These are phyloP conservation scores for Alternaria solani DNA, from an alignment of 2,329 filamentous ascomycete species.

Conservation along the genomic window DNA sequence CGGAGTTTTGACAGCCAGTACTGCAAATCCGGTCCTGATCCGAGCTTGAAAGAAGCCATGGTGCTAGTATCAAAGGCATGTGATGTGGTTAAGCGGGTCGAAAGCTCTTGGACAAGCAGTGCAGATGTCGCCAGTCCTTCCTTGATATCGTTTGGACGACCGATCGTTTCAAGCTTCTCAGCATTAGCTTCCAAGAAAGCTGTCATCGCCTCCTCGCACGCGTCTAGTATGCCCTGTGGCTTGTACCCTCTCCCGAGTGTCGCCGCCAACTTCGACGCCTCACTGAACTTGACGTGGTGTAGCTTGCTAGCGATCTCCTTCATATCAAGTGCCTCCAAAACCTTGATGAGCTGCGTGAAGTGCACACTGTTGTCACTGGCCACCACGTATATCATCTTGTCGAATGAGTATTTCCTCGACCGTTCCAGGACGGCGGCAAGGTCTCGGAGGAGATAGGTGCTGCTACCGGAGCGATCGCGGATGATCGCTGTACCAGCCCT, in stretches of 20 bases:
- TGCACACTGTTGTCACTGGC: slow-evolving; percentile 77
- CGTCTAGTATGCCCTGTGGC: slow-evolving; percentile 72
- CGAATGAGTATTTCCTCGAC: slow-evolving; percentile 68
- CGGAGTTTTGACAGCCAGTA: slow-evolving; percentile 40
- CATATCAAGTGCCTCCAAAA: slow-evolving; percentile 74
- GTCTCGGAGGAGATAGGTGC: slow-evolving; percentile 79
- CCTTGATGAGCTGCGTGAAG: slow-evolving; percentile 78
- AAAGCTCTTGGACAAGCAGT: slow-evolving; percentile 41
- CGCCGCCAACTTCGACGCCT: slow-evolving; percentile 60
- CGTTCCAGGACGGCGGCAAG: slow-evolving; percentile 77
- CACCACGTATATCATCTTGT: slow-evolving; percentile 83
- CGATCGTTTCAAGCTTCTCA: slow-evolving; percentile 31
- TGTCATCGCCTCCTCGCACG: slow-evolving; percentile 31
- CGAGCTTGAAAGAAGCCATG: slow-evolving; percentile 40
- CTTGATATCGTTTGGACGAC: slow-evolving; percentile 16
- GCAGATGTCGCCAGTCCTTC: slow-evolving; percentile 31
- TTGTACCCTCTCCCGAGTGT: slow-evolving; percentile 69
- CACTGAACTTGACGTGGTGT: slow-evolving; percentile 78
- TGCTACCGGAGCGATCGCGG: slow-evolving; percentile 76
- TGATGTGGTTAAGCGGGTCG: slow-evolving; percentile 27
- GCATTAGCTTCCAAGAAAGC: slow-evolving; percentile 24
- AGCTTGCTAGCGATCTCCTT: slow-evolving; percentile 72
- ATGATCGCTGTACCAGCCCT: slow-evolving; percentile 75
- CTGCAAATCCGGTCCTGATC: slow-evolving; percentile 41
- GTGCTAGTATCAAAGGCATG: slow-evolving; percentile 37